phyloP scores from a whole-genome alignment of 192 early-diverging fungal genomes.

The Kappamyces sp. region DNA sequence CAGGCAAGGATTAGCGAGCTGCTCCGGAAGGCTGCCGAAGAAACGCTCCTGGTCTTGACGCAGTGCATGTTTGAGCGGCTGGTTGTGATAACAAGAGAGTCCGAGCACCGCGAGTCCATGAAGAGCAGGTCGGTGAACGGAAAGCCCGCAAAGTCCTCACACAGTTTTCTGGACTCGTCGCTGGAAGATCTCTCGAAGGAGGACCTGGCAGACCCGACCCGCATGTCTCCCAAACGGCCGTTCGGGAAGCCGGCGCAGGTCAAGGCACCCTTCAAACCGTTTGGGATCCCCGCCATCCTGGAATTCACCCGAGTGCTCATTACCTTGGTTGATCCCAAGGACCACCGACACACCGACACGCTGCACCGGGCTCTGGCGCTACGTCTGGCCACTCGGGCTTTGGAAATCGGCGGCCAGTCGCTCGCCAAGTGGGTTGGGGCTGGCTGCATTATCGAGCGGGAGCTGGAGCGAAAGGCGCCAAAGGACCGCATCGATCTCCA shows the following conservation, averaged over 20 bases:
- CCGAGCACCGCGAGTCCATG: constrained; percentile 4
- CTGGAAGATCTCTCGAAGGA: neutral
- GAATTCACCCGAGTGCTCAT: constrained; percentile 89
- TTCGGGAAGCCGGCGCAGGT: too few relatives aligned
- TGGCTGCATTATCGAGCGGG: constrained; percentile 20
- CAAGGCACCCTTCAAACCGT: constrained; percentile 50
- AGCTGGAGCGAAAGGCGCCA: neutral
- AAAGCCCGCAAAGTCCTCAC: too few relatives aligned
- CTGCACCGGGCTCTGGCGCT: constrained; percentile 84
- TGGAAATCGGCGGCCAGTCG: constrained; percentile 78
- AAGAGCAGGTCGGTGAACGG: neutral
- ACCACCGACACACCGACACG: constrained; percentile 87
- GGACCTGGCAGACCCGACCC: neutral
- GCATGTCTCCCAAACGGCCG: constrained; percentile 4
- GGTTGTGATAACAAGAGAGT: constrained; percentile 5
- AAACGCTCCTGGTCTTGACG: constrained; percentile 69
- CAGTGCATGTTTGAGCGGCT: constrained; percentile 71
- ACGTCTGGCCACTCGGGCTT: constrained; percentile 73
- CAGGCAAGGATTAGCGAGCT: constrained; percentile 85
- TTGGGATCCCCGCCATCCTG: constrained; percentile 78
- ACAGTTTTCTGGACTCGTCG: too few relatives aligned
- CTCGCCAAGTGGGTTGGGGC: constrained; percentile 55
- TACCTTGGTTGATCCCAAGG: constrained; percentile 81
- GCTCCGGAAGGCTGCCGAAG: constrained; percentile 67
- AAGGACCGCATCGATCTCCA: neutral